These are phyloP conservation scores for Chlamydomonas eustigma DNA, from an alignment of 139 green algal genomes.

Conservation along the genomic window DNA sequence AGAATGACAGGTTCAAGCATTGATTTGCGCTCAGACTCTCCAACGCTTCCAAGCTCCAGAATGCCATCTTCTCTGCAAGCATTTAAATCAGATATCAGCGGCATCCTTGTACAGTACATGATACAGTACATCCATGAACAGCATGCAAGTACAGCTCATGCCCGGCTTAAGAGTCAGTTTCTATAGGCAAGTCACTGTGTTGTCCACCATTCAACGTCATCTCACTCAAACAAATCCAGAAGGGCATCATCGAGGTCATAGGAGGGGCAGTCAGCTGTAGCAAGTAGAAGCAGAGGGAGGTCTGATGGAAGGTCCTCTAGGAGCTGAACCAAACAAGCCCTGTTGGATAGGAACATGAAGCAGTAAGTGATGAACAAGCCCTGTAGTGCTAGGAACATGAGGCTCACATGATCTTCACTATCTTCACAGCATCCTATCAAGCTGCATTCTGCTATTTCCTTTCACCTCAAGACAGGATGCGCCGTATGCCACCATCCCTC, in stretches of 20 bases:
- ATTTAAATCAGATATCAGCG: no score
- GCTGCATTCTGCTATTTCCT: no score
- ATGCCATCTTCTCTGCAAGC: not conserved
- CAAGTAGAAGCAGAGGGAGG: conserved; percentile 84
- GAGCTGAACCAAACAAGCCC: conserved; percentile 57
- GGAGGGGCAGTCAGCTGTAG: conserved; percentile 57
- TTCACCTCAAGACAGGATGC: not conserved
- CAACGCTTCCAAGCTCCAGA: not conserved
- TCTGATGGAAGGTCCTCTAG: conserved; percentile 76
- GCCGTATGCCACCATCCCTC: conserved; percentile 47
- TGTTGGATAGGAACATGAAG: not conserved
- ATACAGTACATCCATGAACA: no score
- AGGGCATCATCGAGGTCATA: conserved; percentile 46
- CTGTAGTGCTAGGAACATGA: no score
- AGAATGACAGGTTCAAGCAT: not conserved
- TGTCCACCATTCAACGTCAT: not conserved
- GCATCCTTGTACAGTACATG: no score
- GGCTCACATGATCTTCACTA: no score
- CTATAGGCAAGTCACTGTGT: not conserved
- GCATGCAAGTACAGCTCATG: no score
- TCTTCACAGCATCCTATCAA: no score
- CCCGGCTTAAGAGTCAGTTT: no score
- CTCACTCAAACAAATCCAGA: conserved; percentile 26
- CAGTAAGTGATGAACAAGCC: no score
- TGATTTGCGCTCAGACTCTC: not conserved